phyloP scores from a whole-genome alignment of 257 asterid genomes.

The Misopates orontium region DNA sequence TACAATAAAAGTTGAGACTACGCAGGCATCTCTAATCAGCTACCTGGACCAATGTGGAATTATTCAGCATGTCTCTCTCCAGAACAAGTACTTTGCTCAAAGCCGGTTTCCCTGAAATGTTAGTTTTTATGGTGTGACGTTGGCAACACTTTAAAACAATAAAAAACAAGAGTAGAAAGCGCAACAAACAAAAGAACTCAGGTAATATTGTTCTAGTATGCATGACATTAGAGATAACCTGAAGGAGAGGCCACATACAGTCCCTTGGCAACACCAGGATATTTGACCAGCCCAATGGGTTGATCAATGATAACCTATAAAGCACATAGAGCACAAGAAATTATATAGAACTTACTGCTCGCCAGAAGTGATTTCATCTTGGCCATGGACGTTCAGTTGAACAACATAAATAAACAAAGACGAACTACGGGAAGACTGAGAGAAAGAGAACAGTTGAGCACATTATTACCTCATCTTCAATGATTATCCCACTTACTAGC shows the following conservation, averaged over 20 bases:
- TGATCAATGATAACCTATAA: conserved; percentile 69
- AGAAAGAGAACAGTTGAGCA: conserved; percentile 20
- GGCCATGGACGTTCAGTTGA: conserved; percentile 13
- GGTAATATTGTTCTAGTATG: conserved; percentile 2
- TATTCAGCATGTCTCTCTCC: conserved; percentile 60
- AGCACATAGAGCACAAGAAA: not conserved
- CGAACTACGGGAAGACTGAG: conserved; percentile 8
- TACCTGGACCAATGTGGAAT: conserved; percentile 87
- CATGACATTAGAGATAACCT: conserved; percentile 42
- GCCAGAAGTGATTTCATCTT: not conserved
- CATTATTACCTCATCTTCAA: conserved; percentile 62
- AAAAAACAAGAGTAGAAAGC: conserved; percentile 19
- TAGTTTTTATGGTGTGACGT: conserved; percentile 7
- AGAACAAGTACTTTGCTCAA: conserved; percentile 72
- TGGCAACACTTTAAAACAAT: conserved; percentile 12
- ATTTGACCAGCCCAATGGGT: conserved; percentile 85
- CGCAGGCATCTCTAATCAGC: conserved; percentile 21
- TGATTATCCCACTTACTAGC: conserved; percentile 67
- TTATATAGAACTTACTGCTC: no score
- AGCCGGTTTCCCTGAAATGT: conserved; percentile 82
- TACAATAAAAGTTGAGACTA: not conserved
- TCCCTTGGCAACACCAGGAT: conserved; percentile 96
- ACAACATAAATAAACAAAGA: conserved; percentile 16
- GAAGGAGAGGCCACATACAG: conserved; percentile 89
- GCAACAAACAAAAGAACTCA: conserved; percentile 14